Conservation (phyloP, 1,284 basidiomycete species). For the Pyrrhoderma lamaoense region DNA sequence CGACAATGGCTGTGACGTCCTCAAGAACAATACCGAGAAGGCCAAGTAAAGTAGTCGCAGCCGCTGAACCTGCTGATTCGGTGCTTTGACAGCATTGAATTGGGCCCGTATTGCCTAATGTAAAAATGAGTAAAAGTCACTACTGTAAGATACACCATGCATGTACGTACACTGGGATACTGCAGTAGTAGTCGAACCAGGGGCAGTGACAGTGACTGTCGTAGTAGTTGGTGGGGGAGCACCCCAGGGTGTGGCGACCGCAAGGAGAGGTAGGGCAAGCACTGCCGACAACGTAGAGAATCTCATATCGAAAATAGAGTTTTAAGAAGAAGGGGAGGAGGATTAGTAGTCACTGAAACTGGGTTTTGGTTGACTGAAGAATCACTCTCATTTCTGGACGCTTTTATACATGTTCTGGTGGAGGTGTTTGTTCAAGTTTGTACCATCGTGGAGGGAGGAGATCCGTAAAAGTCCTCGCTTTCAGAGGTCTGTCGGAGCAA, state of each 20-base stretch:
- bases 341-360: too few species aligned
- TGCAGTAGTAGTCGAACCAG: conserved; percentile 23
- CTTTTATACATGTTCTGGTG: too few species aligned
- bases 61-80: conserved; percentile 22
- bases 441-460: too few species aligned
- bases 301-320: neutral
- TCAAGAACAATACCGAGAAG: conserved; percentile 26
- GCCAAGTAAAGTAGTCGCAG: conserved; percentile 23
- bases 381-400: too few species aligned
- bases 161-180: conserved; percentile 16
- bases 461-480: too few species aligned
- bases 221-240: neutral
- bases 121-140: conserved; percentile 7
- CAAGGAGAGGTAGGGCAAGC: conserved; percentile 11
- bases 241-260: conserved; percentile 14
- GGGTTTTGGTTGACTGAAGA: too few species aligned
- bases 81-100: conserved; percentile 28
- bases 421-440: too few species aligned
- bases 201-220: conserved; percentile 23
- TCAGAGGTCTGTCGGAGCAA: too few species aligned
- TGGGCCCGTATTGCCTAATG: conserved; percentile 26
- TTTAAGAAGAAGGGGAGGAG: too few species aligned
- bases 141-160: conserved; percentile 3
- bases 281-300: conserved; percentile 2
- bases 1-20: conserved; percentile 25